Percentiles rank a stretch among this genome's conserved stretches.
These are phyloP conservation scores for Leucosporidium yakuticum DNA, from an alignment of 768 basidiomycete species.

Conservation along the genomic window DNA sequence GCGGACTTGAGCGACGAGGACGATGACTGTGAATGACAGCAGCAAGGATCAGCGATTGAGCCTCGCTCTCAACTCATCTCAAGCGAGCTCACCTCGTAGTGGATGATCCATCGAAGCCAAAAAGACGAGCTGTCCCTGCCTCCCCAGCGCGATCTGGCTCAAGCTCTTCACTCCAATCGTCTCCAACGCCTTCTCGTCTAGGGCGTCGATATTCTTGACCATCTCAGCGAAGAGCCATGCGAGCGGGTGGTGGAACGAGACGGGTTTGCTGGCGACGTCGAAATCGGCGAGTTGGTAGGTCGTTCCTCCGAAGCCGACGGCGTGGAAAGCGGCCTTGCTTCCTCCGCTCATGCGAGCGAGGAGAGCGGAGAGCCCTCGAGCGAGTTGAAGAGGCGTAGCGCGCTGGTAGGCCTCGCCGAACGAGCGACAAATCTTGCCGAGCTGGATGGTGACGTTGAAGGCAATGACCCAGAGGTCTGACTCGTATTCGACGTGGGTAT, in stretches of 20 bases:
- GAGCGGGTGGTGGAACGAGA: slow-evolving; percentile 87
- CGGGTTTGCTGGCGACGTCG: slow-evolving; percentile 59
- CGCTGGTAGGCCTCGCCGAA: slow-evolving; percentile 76
- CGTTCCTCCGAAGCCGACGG: slow-evolving; percentile 55
- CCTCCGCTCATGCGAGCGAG: not conserved
- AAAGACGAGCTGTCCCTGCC: not conserved
- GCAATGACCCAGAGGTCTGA: slow-evolving; percentile 94
- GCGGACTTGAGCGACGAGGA: slow-evolving; percentile 90
- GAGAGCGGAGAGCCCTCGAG: not conserved
- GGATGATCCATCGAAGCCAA: slow-evolving; percentile 65
- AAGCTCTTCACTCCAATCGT: not conserved
- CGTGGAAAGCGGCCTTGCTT: slow-evolving; percentile 50
- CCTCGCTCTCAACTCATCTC: not conserved
- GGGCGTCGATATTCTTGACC: slow-evolving; percentile 61
- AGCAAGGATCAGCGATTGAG: not conserved
- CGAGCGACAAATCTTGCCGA: slow-evolving; percentile 80
- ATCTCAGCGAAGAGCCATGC: slow-evolving; percentile 87
- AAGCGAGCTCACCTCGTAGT: slow-evolving; percentile 60
- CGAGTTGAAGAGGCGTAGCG: slow-evolving; percentile 51
- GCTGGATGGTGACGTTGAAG: slow-evolving; percentile 86
- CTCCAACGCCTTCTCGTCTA: slow-evolving; percentile 46
- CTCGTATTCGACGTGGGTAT: slow-evolving; percentile 89
- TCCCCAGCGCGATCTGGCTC: slow-evolving; percentile 1
- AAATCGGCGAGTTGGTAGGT: slow-evolving; percentile 55
- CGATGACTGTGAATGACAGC: slow-evolving; percentile 44